Base-by-base conservation (phyloP, 768 basidiomycete genomes). In the Mycena vulgaris region DNA sequence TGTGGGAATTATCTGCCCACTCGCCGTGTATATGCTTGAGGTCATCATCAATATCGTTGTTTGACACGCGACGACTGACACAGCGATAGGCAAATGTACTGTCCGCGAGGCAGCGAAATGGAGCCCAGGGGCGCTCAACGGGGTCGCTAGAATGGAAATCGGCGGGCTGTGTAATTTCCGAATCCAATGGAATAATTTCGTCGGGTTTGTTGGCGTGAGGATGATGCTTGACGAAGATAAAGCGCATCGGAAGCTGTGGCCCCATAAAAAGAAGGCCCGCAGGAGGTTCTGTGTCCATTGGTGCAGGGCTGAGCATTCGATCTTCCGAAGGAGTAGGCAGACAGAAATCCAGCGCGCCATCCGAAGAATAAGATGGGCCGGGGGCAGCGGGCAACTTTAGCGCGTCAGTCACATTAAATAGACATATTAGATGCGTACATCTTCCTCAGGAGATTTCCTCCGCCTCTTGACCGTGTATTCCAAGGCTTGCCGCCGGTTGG, bases 41-140 rank as follows among this genome's bases (percentile, higher is more conserved):
- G 57, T 72, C 53, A n/a, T 68, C 66, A 31, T 76, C 68, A 13
- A 73, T 49, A 3, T 65, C 33, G 23, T 30, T 35, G 27, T 61
- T 67, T 6, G 66, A 2, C 52, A 73, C 49, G 6, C 55, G 60
- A 0, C 58, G 68, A 16, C 56, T 64, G 48, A 76, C 71, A 17
- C 58, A 72, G 55, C 61, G 55, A 25, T 70, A 64, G 5, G 75
- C 58, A 35, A 71, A 76, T 16, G 63, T 66, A 40, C 55, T 51
- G 61, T 76, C 75, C 10, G 74, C 71, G 6, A 63, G 25, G 25
- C 25, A 73, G 1, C 40, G 67, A 40, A 76, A 73, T 19, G 75
- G 75, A 21, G 71, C 68, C 70, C 70, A 76, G 5, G 75, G 75
- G 31, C 59, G 64, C 0, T 67, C 65, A 16, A 33, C 27, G 19